Base-by-base conservation (phyloP, 2,329 filamentous ascomycete genomes). In the Phialophora tarda region DNA sequence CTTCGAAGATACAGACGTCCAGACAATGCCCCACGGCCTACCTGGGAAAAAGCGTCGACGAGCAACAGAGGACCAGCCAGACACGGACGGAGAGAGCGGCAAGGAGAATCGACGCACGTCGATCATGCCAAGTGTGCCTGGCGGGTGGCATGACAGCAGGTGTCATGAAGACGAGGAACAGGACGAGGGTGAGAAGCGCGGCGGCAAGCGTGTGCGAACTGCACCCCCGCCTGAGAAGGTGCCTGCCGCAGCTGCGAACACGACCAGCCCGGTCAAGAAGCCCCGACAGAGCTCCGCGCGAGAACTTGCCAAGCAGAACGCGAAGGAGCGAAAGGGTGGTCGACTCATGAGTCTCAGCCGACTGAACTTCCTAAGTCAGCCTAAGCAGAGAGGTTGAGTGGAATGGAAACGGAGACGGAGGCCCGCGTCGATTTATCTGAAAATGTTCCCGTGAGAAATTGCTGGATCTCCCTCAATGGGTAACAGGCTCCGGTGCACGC, bases 361-460 rank as follows among this genome's bases (percentile, higher is more conserved):
- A 30, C 72, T 83, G 72, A 82, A 83, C 66, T 78, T 82, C 77
- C 76, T 83, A 38, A 75, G 80, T 17, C 78, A 78, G 64, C 82
- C 82, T 1, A 83, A 82, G 74, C 71, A 75, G 47, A 68, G 71
- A 66, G 58, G 44, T 44, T 73, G 59, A 71, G 41, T 34, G 23
- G 28, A 21, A n/a, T 17, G 26, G 21, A 26, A 10, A 44, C 5
- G 5, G 17, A 44, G 34, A 44, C 17, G 7, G 38, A 44, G 38
- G 38, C 6, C 38, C 5, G 6, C 17, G 38, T n/a, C 17, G 14
- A 21, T 44, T 44, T 17, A n/a, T 44, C 38, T n/a, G 6, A n/a
- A 7, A n/a, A n/a, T 21, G 5, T 44, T 5, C 10, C 38, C 3
- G 6, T 17, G 17, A 44, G 17, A 7, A n/a, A 8, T n/a, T 1